Evolutionary conservation across 2,329 filamentous ascomycete species (phyloP).

Genomic region (Xylaria digitata): DNA sequence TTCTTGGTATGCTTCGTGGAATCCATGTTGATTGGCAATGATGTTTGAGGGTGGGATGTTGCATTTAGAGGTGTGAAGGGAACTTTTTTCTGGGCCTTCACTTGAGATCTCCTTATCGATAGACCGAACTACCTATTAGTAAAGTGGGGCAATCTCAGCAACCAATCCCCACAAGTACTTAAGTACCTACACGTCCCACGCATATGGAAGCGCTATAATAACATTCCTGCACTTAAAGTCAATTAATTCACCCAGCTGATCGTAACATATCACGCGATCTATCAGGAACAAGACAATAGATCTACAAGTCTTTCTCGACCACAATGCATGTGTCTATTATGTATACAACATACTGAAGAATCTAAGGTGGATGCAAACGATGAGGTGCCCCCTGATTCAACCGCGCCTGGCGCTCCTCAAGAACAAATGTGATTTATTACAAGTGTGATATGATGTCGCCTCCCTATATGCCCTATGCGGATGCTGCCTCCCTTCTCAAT

Average conservation of each 20-base stretch:
- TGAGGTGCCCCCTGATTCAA: background rate
- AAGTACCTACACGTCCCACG: too few relatives aligned
- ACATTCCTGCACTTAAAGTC: too few relatives aligned
- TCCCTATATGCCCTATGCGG: constrained; percentile 21
- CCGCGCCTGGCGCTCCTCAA: constrained; percentile 16
- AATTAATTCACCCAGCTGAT: too few relatives aligned
- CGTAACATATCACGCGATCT: too few relatives aligned
- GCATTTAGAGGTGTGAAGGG: constrained; percentile 16
- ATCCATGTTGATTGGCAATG: constrained; percentile 43
- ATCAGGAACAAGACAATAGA: background rate
- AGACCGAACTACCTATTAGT: background rate
- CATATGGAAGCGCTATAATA: too few relatives aligned
- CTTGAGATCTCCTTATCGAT: constrained; percentile 30
- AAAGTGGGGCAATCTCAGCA: background rate
- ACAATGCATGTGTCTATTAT: constrained; percentile 27
- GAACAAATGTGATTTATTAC: constrained; percentile 33
- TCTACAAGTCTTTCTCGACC: background rate
- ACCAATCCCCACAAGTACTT: too few relatives aligned
- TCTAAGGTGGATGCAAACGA: constrained; percentile 25
- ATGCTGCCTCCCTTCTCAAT: constrained; percentile 24
- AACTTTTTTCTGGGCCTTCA: constrained; percentile 34
- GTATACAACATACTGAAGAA: constrained; percentile 4
- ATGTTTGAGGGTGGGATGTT: constrained; percentile 24
- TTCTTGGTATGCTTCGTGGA: constrained; percentile 55
- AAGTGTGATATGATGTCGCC: constrained; percentile 27